Conservation (phyloP, 176 grass and related monocot species). For the Avena sativa region DNA sequence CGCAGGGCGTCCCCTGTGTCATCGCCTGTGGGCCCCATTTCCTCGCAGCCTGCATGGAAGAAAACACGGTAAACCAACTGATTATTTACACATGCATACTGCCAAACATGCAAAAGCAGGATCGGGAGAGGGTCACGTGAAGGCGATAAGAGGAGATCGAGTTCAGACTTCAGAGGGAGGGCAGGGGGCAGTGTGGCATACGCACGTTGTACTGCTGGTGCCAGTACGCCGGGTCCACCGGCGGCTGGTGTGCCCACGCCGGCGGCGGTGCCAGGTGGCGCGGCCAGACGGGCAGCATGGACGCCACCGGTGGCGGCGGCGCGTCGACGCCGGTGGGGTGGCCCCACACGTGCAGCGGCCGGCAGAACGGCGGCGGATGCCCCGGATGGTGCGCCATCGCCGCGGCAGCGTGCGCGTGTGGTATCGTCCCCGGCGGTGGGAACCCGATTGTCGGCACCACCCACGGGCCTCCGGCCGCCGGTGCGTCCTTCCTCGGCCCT, state of each 20-base stretch:
- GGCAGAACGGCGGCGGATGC: conserved; percentile 38
- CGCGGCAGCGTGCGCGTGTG: neutral
- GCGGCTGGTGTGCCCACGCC: conserved; percentile 48
- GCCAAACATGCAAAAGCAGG: neutral
- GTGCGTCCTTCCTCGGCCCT: conserved; percentile 10
- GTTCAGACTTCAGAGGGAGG: conserved; percentile 14
- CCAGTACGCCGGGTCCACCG: conserved; percentile 69
- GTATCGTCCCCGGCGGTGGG: conserved; percentile 40
- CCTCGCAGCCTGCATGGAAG: conserved; percentile 37
- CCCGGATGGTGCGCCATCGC: conserved; percentile 51
- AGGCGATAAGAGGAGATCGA: neutral
- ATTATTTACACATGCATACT: neutral
- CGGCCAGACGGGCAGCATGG: conserved; percentile 66
- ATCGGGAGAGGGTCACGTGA: neutral
- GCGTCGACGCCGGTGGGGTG: conserved; percentile 42
- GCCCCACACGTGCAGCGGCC: conserved; percentile 66
- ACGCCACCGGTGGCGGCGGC: neutral
- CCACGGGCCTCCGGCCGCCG: conserved; percentile 41
- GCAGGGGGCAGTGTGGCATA: neutral
- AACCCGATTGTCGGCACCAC: conserved; percentile 73
- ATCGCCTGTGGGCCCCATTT: conserved; percentile 51
- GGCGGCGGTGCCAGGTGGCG: conserved; percentile 49
- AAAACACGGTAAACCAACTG: conserved; percentile 16
- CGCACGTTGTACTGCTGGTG: conserved; percentile 70
- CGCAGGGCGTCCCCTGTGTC: conserved; percentile 52